Evolutionary conservation across 129 eudicot genomes (phyloP).

Genomic region (Lonicera japonica): DNA sequence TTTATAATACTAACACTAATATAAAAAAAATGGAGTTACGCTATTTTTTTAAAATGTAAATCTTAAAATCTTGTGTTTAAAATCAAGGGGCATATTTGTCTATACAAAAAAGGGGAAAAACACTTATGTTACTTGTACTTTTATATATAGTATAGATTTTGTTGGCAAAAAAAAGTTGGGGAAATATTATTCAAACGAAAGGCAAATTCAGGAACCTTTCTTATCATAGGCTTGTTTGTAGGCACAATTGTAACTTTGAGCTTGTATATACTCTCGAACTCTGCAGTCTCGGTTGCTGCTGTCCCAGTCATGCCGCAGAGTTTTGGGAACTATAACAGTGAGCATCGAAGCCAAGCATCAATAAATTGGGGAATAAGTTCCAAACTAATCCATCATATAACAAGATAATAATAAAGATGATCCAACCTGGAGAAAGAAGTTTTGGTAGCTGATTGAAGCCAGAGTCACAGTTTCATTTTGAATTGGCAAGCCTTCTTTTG

Average conservation of each 20-base stretch:
- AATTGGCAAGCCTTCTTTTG: conserved; percentile 91
- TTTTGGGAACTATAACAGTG: conserved; percentile 75
- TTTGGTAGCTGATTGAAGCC: conserved; percentile 98
- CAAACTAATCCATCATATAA: not conserved
- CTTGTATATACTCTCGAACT: conserved; percentile 97
- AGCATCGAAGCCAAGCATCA: conserved; percentile 14
- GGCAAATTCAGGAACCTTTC: conserved; percentile 50
- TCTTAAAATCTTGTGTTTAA: too few relatives aligned
- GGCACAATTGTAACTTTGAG: conserved; percentile 98
- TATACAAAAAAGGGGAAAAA: too few relatives aligned
- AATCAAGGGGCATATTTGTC: too few relatives aligned
- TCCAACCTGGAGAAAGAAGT: conserved; percentile 94
- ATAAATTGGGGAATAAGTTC: conserved; percentile 8
- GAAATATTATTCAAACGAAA: conserved; percentile 11
- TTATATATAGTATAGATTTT: too few relatives aligned
- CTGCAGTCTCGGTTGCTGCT: conserved; percentile 94
- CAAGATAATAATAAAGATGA: conserved; percentile 5
- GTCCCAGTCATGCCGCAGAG: conserved; percentile 99
- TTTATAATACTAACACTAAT: too few relatives aligned
- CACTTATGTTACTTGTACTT: too few relatives aligned
- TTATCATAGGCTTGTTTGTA: conserved; percentile 94
- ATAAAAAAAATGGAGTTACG: too few relatives aligned
- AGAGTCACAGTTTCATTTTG: conserved; percentile 94
- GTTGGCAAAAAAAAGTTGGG: conserved; percentile 1
- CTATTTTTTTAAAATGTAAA: too few relatives aligned